Evolutionary conservation across 768 basidiomycete genomes (phyloP).

Genomic region (Basidioascus undulatus): DNA sequence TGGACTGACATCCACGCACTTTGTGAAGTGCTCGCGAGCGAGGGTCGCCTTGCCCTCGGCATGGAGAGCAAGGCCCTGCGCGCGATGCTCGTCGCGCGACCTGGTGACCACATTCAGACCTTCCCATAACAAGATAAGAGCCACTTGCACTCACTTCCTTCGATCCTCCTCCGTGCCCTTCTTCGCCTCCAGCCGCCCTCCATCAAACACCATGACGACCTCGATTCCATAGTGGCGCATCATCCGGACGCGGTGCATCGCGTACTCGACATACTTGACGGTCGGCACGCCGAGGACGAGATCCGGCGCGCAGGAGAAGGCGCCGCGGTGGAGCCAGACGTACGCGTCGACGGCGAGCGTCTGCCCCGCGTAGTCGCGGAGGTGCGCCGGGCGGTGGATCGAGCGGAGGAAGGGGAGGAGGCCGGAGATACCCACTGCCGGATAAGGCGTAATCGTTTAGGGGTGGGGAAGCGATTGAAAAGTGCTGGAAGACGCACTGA

Average conservation of each 20-base stretch:
- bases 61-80: constrained; percentile 43
- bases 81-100: constrained; percentile 48
- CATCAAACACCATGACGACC: constrained; percentile 89
- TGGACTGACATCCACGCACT: constrained; percentile 83
- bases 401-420: constrained; percentile 72
- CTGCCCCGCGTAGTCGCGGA: constrained; percentile 5
- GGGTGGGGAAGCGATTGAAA: no score
- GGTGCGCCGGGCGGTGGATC: constrained; percentile 28
- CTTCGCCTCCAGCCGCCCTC: constrained; percentile 86
- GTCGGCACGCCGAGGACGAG: constrained; percentile 64
- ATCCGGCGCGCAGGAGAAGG: constrained; percentile 72
- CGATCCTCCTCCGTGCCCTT: constrained; percentile 64
- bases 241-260: constrained; percentile 74
- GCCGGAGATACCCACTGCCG: constrained; percentile 91
- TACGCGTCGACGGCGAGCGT: constrained; percentile 77
- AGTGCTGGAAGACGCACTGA: no score
- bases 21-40: constrained; percentile 70
- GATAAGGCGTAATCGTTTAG: no score
- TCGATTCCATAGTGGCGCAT: constrained; percentile 59
- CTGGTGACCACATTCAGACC: constrained; percentile 15
- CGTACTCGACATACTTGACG: constrained; percentile 78
- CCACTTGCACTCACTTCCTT: constrained; percentile 23
- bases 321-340: constrained; percentile 72
- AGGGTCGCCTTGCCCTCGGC: constrained; percentile 54
- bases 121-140: background rate